Evolutionary conservation across 148 eudicot genomes (phyloP), one percentile per base, ranked within the genome.

Genomic region (Rhododendron griersonianum): DNA sequence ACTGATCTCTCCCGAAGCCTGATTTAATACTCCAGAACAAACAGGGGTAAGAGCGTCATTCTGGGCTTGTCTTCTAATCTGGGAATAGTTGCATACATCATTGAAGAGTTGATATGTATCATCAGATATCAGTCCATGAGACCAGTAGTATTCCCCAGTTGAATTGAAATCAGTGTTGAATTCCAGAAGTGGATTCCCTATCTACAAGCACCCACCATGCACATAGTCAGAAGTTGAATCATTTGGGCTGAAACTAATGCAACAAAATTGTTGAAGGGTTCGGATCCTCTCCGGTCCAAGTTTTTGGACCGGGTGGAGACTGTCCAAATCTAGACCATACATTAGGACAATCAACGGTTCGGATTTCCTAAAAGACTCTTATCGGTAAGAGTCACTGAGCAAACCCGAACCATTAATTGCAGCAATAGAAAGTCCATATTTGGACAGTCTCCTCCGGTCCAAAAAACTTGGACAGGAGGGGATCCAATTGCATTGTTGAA

Each of bases 111-210:
- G 89, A 69, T 88, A 90, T 35, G 98, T 93, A 15, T 90, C 84
- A 78, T 96, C 98, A 15, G 98, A 96, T 87, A 96, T 89, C 37
- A 96, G 63, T 3, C 98, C 96, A 83, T 94, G 99, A 19, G 98
- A 92, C 98, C 96, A 96, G 1, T 89, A 85, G 86, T 88, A 96
- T 81, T 91, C 99, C 3, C 88, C 93, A 77, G 86, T 83, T 19
- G 93, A 87, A 79, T 94, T 93, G 87, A 93, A 91, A 83, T 96
- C 96, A 9, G 92, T 90, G 87, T 93, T 90, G 89, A 94, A 94
- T 75, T 95, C 96, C 80, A 95, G 85, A 59, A 94, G 90, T 51
- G 98, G 99, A 89, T 94, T 96, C 79, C 98, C 99, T 77, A 96
- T 87, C 99, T 96, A 91, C 80, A 86, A 73, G 15, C 76, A 30